phyloP scores from a whole-genome alignment of 768 basidiomycete genomes.

The Leccinum aurantiacum region DNA sequence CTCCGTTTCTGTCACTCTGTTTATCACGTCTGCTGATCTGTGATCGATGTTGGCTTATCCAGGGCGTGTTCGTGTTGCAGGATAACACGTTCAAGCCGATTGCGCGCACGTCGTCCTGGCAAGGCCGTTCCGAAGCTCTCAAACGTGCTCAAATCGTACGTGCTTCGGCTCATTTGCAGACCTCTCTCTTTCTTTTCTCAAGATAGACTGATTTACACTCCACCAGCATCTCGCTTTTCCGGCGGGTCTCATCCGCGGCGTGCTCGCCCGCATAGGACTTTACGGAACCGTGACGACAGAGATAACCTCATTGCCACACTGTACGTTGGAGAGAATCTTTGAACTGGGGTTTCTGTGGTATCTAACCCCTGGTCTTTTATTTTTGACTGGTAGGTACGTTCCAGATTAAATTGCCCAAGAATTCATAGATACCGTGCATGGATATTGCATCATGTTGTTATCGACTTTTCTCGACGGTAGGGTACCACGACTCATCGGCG shows the following conservation, averaged over 20 bases:
- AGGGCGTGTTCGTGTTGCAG: constrained; percentile 94
- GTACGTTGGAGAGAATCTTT: constrained; percentile 41
- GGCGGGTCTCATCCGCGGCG: constrained; percentile 81
- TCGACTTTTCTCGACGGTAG: background rate
- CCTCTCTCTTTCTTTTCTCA: background rate
- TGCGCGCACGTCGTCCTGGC: constrained; percentile 75
- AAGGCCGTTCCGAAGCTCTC: constrained; percentile 72
- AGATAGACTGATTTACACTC: background rate
- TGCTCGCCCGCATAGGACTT: constrained; percentile 75
- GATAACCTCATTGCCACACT: constrained; percentile 80
- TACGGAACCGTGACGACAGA: constrained; percentile 77
- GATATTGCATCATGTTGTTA: background rate
- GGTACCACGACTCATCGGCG: background rate
- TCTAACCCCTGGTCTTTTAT: background rate
- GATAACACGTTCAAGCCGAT: constrained; percentile 90
- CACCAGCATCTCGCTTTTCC: constrained; percentile 77
- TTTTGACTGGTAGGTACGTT: constrained; percentile 64
- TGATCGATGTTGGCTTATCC: background rate
- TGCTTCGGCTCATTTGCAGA: background rate
- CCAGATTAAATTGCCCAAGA: constrained; percentile 78
- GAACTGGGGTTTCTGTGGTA: background rate
- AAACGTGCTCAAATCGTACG: constrained; percentile 70
- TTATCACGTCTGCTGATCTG: background rate
- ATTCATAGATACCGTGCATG: constrained; percentile 21
- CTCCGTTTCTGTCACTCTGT: background rate